Base-by-base conservation (phyloP, 1,284 basidiomycete species). In the Pseudozyma thailandica region DNA sequence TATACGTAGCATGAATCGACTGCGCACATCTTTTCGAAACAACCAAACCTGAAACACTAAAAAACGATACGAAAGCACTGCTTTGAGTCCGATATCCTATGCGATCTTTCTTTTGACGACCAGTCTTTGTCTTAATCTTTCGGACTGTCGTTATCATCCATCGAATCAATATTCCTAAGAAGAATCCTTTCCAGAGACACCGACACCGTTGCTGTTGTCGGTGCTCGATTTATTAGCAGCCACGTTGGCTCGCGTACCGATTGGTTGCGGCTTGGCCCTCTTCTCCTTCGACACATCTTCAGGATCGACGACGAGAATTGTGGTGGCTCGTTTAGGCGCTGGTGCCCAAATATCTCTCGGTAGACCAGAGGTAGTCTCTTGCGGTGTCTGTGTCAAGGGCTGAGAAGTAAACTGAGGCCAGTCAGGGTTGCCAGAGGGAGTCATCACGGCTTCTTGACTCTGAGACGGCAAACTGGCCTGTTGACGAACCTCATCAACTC, bases 281-380 rank as follows among this genome's bases (percentile, higher is more conserved):
- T 57, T 59, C 38, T 57, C 68, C n/a, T 26, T 44, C 18, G 66
- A 54, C 5, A 59, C 37, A 33, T 56, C 53, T 27, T 64, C 68
- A 3, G 68, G 68, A 37, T 71, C 68, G 1, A 57, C 54, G 9
- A 37, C 56, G 16, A n/a, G n/a, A n/a, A 64, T 37, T 6, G 49
- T 52, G 9, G 50, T 54, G 5, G 61, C 49, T 25, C 60, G 56
- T 27, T 57, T 64, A 1, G 61, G 61, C 7, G 68, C 61, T 8
- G 68, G 68, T 2, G 68, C 68, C 68, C 68, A 71, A 21, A 71
- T 71, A 6, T 63, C 61, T 21, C 41, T 51, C 12, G 60, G 51
- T 25, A 60, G 49, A 16, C 27, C 31, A 8, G 48, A 45, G 3
- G 38, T 7, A 1, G 45, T 3, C 27, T 33, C 35, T 25, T 27